Evolutionary conservation across 108 stramenopile genomes (phyloP).

Genomic region (Nitzschia palea): DNA sequence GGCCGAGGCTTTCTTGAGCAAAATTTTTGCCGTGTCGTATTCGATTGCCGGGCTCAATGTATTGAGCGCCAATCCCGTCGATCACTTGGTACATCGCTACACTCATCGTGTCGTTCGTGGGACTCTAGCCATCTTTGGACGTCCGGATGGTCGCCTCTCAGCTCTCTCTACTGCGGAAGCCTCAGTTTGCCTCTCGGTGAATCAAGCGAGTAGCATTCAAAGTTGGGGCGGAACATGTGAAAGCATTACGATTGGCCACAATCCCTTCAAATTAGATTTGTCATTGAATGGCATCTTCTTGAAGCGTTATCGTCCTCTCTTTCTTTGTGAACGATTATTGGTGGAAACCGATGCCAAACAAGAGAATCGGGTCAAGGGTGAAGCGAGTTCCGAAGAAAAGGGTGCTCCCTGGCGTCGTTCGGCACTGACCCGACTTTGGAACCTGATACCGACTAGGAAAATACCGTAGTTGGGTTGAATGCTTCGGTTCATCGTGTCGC

Average conservation of each 20-base stretch:
- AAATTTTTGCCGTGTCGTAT: conserved; percentile 80
- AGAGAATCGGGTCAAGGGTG: background rate
- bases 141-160: conserved; percentile 84
- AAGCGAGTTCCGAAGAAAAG: background rate
- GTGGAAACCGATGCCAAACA: conserved; percentile 27
- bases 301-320: conserved; percentile 50
- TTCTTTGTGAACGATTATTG: conserved; percentile 62
- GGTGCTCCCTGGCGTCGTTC: no score
- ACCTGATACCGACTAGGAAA: background rate
- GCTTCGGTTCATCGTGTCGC: conserved; percentile 3
- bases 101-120: conserved; percentile 75
- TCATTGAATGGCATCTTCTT: conserved; percentile 47
- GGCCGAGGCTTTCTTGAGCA: conserved; percentile 76
- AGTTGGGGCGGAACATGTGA: conserved; percentile 69
- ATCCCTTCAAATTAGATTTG: conserved; percentile 66
- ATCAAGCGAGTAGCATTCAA: conserved; percentile 77
- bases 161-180: conserved; percentile 73
- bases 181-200: conserved; percentile 67
- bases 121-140: conserved; percentile 68
- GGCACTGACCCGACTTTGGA: no score
- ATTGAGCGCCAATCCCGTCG: conserved; percentile 64
- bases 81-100: conserved; percentile 83
- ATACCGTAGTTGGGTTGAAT: background rate
- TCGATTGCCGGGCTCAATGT: conserved; percentile 71
- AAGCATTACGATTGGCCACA: conserved; percentile 83